Percentiles rank a stretch among this genome's conserved stretches.
Conservation (phyloP, 2,329 filamentous ascomycete species). For the Fusarium sulawesiense region DNA sequence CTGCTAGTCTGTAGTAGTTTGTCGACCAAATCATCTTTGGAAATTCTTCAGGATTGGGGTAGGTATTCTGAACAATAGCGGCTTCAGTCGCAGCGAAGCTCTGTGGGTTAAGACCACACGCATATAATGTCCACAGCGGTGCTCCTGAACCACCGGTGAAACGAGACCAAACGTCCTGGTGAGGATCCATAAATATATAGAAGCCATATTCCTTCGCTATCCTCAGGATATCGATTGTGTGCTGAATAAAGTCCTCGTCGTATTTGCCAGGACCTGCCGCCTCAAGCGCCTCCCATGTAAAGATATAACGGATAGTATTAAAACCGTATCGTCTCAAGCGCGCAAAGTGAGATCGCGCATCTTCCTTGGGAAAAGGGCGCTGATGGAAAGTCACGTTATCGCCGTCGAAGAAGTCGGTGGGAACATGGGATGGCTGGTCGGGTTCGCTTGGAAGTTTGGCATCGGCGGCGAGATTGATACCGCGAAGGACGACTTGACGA, state of each 20-base stretch:
- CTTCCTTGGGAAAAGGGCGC: slow-evolving; percentile 83
- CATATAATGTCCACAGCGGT: slow-evolving; percentile 97
- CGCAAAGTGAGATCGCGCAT: slow-evolving; percentile 88
- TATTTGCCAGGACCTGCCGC: slow-evolving; percentile 90
- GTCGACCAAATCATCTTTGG: slow-evolving; percentile 99
- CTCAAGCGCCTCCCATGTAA: slow-evolving; percentile 99
- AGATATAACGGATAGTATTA: slow-evolving; percentile 96
- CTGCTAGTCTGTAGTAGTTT: slow-evolving; percentile 89
- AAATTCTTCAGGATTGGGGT: slow-evolving; percentile 83
- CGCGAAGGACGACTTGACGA: slow-evolving; percentile 87
- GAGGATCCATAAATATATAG: slow-evolving; percentile 98
- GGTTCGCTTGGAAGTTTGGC: slow-evolving; percentile 88
- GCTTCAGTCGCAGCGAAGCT: slow-evolving; percentile 89
- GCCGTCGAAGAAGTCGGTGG: slow-evolving; percentile 87
- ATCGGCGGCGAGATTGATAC: slow-evolving; percentile 93
- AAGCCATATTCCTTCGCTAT: slow-evolving; percentile 91
- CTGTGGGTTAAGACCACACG: slow-evolving; percentile 88
- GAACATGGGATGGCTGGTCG: slow-evolving; percentile 81
- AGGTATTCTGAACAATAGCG: slow-evolving; percentile 94
- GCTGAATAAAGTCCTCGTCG: slow-evolving; percentile 92
- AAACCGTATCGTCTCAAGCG: slow-evolving; percentile 90
- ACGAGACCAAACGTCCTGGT: slow-evolving; percentile 98
- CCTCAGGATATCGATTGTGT: slow-evolving; percentile 86
- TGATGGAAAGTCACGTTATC: slow-evolving; percentile 91
- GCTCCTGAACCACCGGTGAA: slow-evolving; percentile 95